phyloP scores from a whole-genome alignment of 2,329 filamentous ascomycete species.

The Fusarium keratoplasticum region DNA sequence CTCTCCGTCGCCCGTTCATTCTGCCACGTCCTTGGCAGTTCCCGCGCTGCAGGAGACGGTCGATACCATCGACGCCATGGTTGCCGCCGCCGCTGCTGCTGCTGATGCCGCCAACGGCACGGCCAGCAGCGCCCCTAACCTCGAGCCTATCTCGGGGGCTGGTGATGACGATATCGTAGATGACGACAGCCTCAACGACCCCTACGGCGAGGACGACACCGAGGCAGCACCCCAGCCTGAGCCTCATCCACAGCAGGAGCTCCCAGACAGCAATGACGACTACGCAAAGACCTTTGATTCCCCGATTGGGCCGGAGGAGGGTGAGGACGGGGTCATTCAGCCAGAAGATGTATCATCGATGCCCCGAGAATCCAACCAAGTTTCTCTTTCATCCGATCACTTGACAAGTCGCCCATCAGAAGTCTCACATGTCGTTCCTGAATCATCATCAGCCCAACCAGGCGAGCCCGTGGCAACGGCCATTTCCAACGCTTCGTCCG shows the following conservation, averaged over 20 bases:
- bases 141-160: slow-evolving; percentile 49
- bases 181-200: slow-evolving; percentile 62
- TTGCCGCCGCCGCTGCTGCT: slow-evolving; percentile 49
- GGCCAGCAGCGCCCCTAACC: slow-evolving; percentile 45
- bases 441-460: slow-evolving; percentile 46
- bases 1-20: slow-evolving; percentile 62
- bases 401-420: slow-evolving; percentile 49
- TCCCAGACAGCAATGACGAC: slow-evolving; percentile 57
- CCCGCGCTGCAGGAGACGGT: slow-evolving; percentile 65
- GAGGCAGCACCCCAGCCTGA: slow-evolving; percentile 43
- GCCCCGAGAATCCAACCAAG: slow-evolving; percentile 56
- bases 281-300: slow-evolving; percentile 65
- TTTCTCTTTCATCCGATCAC: slow-evolving; percentile 55
- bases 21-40: slow-evolving; percentile 59
- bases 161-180: slow-evolving; percentile 56
- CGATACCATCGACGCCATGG: slow-evolving; percentile 62
- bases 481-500: slow-evolving; percentile 45
- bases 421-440: slow-evolving; percentile 48
- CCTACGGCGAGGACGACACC: slow-evolving; percentile 57
- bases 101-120: slow-evolving; percentile 44
- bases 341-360: slow-evolving; percentile 59
- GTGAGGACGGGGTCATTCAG: slow-evolving; percentile 50
- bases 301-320: slow-evolving; percentile 53
- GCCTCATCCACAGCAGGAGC: slow-evolving; percentile 46
- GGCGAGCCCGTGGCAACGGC: slow-evolving; percentile 38